Percentiles rank a stretch among this genome's conserved stretches.
phyloP scores from a whole-genome alignment of 2,329 filamentous ascomycete genomes.

The Elsinoe batatas region DNA sequence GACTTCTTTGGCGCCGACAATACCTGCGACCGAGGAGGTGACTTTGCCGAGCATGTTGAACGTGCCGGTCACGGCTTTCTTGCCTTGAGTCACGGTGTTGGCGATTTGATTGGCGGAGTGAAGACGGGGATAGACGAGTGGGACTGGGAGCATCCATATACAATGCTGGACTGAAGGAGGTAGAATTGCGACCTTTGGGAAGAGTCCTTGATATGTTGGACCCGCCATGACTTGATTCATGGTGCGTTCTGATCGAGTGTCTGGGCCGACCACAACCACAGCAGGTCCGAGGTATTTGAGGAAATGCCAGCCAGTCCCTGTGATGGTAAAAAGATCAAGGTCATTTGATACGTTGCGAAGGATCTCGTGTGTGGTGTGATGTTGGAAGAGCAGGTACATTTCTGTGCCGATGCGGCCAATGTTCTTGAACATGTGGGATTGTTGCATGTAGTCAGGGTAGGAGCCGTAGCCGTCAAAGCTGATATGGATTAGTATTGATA shows the following conservation, averaged over 20 bases:
- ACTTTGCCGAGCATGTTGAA: constrained; percentile 96
- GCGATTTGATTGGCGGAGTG: constrained; percentile 87
- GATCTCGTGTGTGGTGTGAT: constrained; percentile 91
- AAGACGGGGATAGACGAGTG: constrained; percentile 79
- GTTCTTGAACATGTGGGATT: constrained; percentile 95
- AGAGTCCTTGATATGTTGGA: constrained; percentile 92
- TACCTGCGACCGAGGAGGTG: constrained; percentile 86
- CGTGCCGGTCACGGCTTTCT: constrained; percentile 90
- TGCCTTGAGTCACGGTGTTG: constrained; percentile 84
- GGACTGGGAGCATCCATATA: constrained; percentile 90
- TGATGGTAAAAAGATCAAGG: constrained; percentile 88
- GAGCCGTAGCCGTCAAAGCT: constrained; percentile 96
- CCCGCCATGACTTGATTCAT: constrained; percentile 89
- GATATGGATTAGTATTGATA: constrained; percentile 6
- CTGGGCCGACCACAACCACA: constrained; percentile 79
- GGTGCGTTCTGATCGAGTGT: constrained; percentile 85
- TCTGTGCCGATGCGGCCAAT: constrained; percentile 91
- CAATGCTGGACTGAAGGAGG: constrained; percentile 93
- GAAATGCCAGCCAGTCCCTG: constrained; percentile 97
- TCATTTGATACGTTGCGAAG: constrained; percentile 82
- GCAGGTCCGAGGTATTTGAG: constrained; percentile 91
- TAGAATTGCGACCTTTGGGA: constrained; percentile 85
- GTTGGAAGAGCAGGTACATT: constrained; percentile 97
- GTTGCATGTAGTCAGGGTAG: constrained; percentile 97
- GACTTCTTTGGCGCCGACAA: constrained; percentile 88